Evolutionary conservation across 345 rosid genomes (phyloP).

Genomic region (Lepidium sativum): DNA sequence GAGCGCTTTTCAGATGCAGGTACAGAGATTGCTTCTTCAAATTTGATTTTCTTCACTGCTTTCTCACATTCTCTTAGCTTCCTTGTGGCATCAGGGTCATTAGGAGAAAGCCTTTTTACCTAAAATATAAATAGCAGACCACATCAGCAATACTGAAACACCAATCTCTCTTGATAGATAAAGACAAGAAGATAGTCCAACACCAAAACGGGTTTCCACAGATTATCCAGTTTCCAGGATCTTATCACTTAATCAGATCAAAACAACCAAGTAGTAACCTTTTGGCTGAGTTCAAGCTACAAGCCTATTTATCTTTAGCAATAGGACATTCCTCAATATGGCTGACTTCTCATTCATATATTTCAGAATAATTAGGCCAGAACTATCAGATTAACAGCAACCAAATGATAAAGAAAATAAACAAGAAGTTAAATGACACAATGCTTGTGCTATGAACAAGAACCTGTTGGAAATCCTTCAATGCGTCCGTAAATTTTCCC

Average conservation of each 20-base stretch:
- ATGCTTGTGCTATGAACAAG: neutral
- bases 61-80: conserved; percentile 90
- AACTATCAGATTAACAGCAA: neutral
- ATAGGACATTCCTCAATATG: neutral
- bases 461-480: conserved; percentile 95
- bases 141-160: neutral
- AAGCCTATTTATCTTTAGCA: neutral
- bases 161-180: neutral
- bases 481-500: conserved; percentile 95
- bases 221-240: conserved; percentile 1
- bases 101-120: conserved; percentile 82
- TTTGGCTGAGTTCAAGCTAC: neutral
- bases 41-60: conserved; percentile 87
- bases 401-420: neutral
- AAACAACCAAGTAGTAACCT: neutral
- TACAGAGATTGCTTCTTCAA: conserved; percentile 91
- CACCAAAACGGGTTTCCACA: neutral
- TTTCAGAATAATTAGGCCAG: neutral
- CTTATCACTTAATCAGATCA: conserved; percentile 10
- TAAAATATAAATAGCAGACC: conserved; percentile 23
- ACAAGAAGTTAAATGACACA: neutral
- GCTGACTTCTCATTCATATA: neutral
- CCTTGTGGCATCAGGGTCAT: conserved; percentile 91
- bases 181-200: neutral
- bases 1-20: conserved; percentile 67